A percentile compares a stretch with the other conserved stretches of the same genome.
Evolutionary conservation across 78 protist genomes (phyloP).

Genomic region (Protostelium mycophagum): DNA sequence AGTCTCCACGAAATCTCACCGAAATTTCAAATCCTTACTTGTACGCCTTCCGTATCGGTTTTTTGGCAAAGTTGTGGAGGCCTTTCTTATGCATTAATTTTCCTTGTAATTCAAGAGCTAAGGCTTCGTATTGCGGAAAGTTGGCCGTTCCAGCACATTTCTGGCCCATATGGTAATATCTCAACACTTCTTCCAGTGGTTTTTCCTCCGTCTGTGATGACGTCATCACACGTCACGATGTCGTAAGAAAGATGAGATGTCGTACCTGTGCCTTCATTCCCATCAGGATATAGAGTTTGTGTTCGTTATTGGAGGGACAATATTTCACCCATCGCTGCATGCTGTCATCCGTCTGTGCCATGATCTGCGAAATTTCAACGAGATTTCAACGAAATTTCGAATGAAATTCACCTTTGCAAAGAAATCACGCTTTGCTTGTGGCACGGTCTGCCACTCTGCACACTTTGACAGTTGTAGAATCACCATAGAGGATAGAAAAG

Average conservation of each 20-base stretch:
- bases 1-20: background rate
- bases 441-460: background rate
- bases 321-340: background rate
- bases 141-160: background rate
- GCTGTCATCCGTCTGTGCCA: background rate
- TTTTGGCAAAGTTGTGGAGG: background rate
- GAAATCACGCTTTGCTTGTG: background rate
- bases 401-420: too few relatives aligned
- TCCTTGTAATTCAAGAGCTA: background rate
- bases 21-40: background rate
- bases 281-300: background rate
- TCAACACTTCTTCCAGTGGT: background rate
- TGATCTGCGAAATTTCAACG: too few relatives aligned
- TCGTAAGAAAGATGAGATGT: background rate
- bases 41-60: background rate
- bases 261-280: background rate
- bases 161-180: background rate
- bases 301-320: background rate
- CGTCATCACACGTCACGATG: background rate
- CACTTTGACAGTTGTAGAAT: background rate
- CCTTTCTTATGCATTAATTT: background rate
- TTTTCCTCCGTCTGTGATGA: background rate
- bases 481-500: background rate
- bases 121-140: background rate
- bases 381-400: too few relatives aligned